phyloP scores from a whole-genome alignment of 2,329 filamentous ascomycete species.

The Epichloe sibirici region DNA sequence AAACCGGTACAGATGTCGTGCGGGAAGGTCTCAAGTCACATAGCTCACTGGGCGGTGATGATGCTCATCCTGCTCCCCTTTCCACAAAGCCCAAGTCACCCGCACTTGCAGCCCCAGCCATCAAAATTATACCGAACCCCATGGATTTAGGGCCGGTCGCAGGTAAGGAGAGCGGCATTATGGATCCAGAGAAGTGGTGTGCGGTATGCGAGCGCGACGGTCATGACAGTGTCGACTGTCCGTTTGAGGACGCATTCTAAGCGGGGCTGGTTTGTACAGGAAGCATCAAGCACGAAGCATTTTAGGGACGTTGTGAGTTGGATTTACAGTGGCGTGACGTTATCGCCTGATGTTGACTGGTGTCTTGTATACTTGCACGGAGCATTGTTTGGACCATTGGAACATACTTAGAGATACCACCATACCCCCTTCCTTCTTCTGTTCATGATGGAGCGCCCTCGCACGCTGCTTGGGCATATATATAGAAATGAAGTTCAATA shows the following conservation, averaged over 20 bases:
- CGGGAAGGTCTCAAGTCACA: constrained; percentile 28
- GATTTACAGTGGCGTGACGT: constrained; percentile 10
- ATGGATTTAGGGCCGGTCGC: constrained; percentile 58
- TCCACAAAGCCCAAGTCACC: constrained; percentile 35
- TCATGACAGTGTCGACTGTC: constrained; percentile 91
- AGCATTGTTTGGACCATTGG: constrained; percentile 16
- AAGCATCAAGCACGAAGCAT: not conserved
- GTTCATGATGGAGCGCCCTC: constrained; percentile 8
- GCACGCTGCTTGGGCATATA: constrained; percentile 6
- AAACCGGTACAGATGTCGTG: constrained; percentile 22
- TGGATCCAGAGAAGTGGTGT: constrained; percentile 89
- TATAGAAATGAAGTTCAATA: constrained; percentile 5
- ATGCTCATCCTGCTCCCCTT: constrained; percentile 42
- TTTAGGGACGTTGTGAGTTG: not conserved
- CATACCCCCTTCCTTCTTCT: constrained; percentile 14
- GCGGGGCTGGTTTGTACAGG: not conserved
- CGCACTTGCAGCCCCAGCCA: constrained; percentile 23
- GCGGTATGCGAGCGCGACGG: constrained; percentile 92
- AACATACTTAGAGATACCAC: constrained; percentile 24
- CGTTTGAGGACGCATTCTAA: constrained; percentile 70
- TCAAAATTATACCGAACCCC: constrained; percentile 44
- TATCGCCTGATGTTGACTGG: constrained; percentile 5
- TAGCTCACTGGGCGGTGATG: constrained; percentile 25
- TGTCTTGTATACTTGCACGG: constrained; percentile 10
- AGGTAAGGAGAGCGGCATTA: constrained; percentile 63